Evolutionary conservation across 306 rosid genomes (phyloP).

Genomic region (Benincasa hispida): DNA sequence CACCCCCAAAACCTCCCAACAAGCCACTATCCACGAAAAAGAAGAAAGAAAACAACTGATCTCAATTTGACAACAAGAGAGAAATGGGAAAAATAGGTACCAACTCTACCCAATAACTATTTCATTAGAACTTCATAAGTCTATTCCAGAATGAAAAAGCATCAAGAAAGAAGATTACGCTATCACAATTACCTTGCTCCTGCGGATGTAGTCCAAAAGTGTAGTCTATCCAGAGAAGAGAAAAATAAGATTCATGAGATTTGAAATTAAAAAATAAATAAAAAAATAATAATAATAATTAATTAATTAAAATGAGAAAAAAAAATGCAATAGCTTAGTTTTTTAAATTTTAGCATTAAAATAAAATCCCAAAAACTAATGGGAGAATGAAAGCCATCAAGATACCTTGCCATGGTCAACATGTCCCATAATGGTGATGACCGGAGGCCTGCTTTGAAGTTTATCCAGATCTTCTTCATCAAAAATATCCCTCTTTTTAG

Average conservation of each 20-base stretch:
- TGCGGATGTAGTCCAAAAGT: conserved; percentile 79
- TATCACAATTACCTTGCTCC: conserved; percentile 63
- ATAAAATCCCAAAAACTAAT: conserved; percentile 9
- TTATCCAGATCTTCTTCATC: conserved; percentile 72
- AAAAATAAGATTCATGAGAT: conserved; percentile 12
- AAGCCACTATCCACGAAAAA: not conserved
- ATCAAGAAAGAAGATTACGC: not conserved
- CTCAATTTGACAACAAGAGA: not conserved
- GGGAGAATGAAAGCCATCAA: conserved; percentile 2
- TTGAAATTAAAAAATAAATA: not conserved
- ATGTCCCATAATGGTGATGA: conserved; percentile 95
- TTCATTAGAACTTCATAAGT: not conserved
- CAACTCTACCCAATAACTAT: not conserved
- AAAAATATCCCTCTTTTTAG: conserved; percentile 53
- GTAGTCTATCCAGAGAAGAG: conserved; percentile 63
- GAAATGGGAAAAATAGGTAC: not conserved
- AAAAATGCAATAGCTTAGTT: not conserved
- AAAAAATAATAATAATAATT: too few species aligned
- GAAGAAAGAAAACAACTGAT: conserved; percentile 1
- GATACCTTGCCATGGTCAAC: conserved; percentile 97
- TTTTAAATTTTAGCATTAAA: not conserved
- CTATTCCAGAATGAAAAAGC: not conserved
- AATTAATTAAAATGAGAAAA: too few species aligned
- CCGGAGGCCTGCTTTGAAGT: conserved; percentile 89
- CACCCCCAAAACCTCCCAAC: not conserved